Base-by-base conservation (phyloP, 2,329 filamentous ascomycete genomes). In the Raffaelea arxii region DNA sequence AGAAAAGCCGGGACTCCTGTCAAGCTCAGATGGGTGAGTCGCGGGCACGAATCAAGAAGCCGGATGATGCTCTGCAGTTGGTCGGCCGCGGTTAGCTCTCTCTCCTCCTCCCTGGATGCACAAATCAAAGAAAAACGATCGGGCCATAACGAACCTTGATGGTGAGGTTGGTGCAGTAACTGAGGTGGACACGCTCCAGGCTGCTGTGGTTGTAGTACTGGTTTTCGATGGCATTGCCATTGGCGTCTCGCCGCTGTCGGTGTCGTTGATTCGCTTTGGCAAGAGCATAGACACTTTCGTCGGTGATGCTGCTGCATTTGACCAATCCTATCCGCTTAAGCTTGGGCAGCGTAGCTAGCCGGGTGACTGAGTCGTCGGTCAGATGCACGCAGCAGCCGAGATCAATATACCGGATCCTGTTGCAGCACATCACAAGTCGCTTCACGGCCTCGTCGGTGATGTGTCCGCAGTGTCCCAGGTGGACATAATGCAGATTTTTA, bases 401-500 rank as follows among this genome's bases (percentile, higher is more conserved):
- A 61, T 98, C 92, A 53, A 98, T 98, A 62, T 98, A 98, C 46
- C 92, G 79, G 54, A 98, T 97, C 22, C 92, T 80, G 58, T 91
- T 97, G 71, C 92, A 98, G 45, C 72, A 73, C 54, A 84, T 82
- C 35, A 96, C 88, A 25, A 98, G 73, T 46, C 81, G 82, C 56
- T 86, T 85, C 18, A 98, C 88, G 1, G 88, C 90, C 30, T 81
- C 75, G 59, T 98, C 92, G 0, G 91, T 96, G 59, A 98, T 90
- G 41, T 90, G 81, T 24, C 80, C 79, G 64, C 92, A 98, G 63
- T 98, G 92, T 10, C 92, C 92, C 2, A 98, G 74, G 59, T 98
- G 92, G 44, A 98, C 83, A 62, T 95, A 97, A 64, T 98, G 92
- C 46, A 98, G 69, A 57, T 97, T 98, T 71, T 96, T 97, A 51